Evolutionary conservation across 192 early-diverging fungal species (phyloP), one percentile per base, ranked within the genome.

Genomic region (Helicostylum pulchrum): DNA sequence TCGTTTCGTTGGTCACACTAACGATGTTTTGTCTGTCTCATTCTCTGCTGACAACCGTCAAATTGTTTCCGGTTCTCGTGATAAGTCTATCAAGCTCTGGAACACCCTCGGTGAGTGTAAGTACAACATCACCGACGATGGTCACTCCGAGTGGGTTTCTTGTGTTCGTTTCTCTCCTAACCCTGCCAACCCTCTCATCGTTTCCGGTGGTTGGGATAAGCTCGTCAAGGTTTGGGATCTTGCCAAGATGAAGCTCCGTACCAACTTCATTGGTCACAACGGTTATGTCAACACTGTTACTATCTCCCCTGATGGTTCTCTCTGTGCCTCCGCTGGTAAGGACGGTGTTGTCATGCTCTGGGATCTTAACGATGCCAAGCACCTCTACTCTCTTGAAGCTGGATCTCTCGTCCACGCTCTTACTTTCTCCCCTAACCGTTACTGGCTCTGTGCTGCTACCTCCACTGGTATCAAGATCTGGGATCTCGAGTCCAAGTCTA

Each of bases 81-180:
- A 99, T 84, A 96, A 94, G 89, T 87, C 87, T 79, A 97, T 99
- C 88, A 99, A 98, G 90, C 84, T 99, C 76, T 99, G 97, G 97
- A 98, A 99, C 92, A 99, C 95, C 61, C 86, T 99, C 36, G 97
- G 95, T 73, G 97, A 99, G 83, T 98, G 97, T 94, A 99, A 99
- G 91, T 94, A 88, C 89, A 94, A 89, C 88, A 90, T 99, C 78
- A 87, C 85, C 71, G 91, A 97, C 70, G 93, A 98, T 71, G 92
- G 92, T 73, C 97, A 99, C 93, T 80, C 88, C 77, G 93, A 96
- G 77, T 99, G 97, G 97, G 91, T 98, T 73, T 97, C 94, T 59
- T 95, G 93, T 85, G 97, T 99, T 74, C 90, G 93, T 76, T 97
- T 99, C 92, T 96, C 94, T 64, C 97, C 97, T 78, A 99, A 99